Evolutionary conservation across 352 stramenopile genomes (phyloP), one percentile per base, ranked within the genome.

Genomic region (Saprolegnia parasitica): DNA sequence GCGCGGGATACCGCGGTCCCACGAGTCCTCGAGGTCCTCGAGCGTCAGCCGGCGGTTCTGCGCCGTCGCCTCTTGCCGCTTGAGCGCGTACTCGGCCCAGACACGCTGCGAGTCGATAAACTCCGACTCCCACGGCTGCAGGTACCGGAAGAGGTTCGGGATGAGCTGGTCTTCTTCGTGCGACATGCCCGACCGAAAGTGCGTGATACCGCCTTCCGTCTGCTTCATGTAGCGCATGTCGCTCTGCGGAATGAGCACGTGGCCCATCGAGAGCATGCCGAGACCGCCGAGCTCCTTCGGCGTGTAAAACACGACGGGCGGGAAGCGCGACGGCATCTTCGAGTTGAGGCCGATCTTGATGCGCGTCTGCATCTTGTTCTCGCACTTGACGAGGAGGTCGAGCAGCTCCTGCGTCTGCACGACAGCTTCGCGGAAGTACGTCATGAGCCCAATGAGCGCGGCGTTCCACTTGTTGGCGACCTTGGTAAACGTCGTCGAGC

Each of bases 301-400:
- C 20, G 96, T 99, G 78, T 99, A 99, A 77, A 99, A 99, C 26
- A 99, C 97, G 26, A 99, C 97, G 13, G 98, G 98, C 42, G 98
- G 98, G 83, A 99, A 99, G 63, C 97, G 93, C 56, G 92, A 98
- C 46, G 97, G 97, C 97, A 99, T 99, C 80, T 99, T 99, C 74
- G 93, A 99, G 88, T 99, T 99, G 58, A 99, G 77, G 6, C 97
- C 98, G 68, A 99, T 99, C 86, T 99, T 99, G 79, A 99, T 99
- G 78, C 98, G 88, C 56, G 97, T 99, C 78, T 99, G 98, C 72
- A 99, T 99, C 83, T 99, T 99, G 81, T 99, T 99, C 74, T 99
- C 98, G 75, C 98, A 99, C 80, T 99, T 99, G 37, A 99, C 98
- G 9, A 99, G 81, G 42, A 99, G 76, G 78, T 99, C 98, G 49